Evolutionary conservation across 192 early-diverging fungal species (phyloP).

Genomic region (Podochytrium sp.): DNA sequence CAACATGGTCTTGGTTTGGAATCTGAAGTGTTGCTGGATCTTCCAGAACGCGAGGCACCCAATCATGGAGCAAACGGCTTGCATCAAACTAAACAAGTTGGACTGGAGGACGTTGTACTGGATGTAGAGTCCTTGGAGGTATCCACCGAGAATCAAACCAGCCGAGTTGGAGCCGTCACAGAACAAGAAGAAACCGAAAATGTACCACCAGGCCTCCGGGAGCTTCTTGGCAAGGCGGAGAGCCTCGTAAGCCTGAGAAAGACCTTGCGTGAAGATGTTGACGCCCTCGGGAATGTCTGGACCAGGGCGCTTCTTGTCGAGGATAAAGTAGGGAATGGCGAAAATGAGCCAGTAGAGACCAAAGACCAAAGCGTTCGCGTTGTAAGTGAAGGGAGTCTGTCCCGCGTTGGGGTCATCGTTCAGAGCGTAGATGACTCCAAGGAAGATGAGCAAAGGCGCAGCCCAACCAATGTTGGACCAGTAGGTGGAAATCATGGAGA

Average conservation of each 20-base stretch:
- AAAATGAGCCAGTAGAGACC: conserved; percentile 39
- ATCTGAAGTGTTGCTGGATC: conserved; percentile 36
- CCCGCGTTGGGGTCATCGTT: conserved; percentile 22
- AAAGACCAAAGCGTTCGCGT: conserved; percentile 24
- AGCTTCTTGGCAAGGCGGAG: conserved; percentile 38
- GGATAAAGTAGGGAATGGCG: conserved; percentile 46
- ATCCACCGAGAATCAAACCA: conserved; percentile 26
- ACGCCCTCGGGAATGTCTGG: conserved; percentile 38
- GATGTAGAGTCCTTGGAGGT: conserved; percentile 41
- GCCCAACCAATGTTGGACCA: conserved; percentile 51
- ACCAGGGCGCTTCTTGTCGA: conserved; percentile 43
- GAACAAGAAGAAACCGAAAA: conserved; percentile 47
- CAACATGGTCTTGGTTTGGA: conserved; percentile 42
- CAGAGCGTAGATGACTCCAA: conserved; percentile 35
- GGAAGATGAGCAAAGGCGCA: conserved; percentile 27
- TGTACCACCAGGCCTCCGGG: conserved; percentile 42
- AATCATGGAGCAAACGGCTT: conserved; percentile 41
- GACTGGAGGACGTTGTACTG: conserved; percentile 19
- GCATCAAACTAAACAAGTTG: conserved; percentile 36
- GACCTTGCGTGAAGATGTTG: conserved; percentile 39
- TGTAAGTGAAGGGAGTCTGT: conserved; percentile 15
- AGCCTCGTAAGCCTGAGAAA: conserved; percentile 1
- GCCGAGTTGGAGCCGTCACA: conserved; percentile 39
- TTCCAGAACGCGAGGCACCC: conserved; percentile 44
- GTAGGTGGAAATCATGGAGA: conserved; percentile 48